phyloP scores from a whole-genome alignment of 495 filamentous ascomycete species.

The Neurospora hispaniola region DNA sequence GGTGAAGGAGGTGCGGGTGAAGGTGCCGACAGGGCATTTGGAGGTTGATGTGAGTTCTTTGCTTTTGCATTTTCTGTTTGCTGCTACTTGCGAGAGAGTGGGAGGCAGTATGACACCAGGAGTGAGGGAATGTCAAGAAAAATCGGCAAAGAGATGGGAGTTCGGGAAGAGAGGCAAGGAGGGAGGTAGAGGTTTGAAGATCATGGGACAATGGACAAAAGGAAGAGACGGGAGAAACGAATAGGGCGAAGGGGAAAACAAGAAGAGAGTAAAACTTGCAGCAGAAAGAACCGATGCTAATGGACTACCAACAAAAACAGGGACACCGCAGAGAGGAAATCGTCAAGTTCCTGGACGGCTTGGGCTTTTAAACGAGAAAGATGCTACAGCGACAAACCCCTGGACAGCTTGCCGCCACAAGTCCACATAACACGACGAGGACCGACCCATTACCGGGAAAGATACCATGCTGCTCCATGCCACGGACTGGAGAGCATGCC shows the following conservation, averaged over 20 bases:
- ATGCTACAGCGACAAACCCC: background rate
- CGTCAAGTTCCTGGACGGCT: slow-evolving; percentile 1
- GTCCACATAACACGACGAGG: background rate
- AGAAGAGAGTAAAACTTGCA: too few relatives aligned
- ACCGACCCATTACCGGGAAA: background rate
- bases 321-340: slow-evolving; percentile 8
- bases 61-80: too few relatives aligned
- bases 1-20: slow-evolving; percentile 38
- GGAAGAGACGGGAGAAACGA: too few relatives aligned
- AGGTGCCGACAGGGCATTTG: slow-evolving; percentile 51
- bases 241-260: too few relatives aligned
- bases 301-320: background rate
- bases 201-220: too few relatives aligned
- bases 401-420: background rate
- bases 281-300: background rate
- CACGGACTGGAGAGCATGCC: background rate
- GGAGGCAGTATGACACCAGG: too few relatives aligned
- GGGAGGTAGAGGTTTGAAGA: too few relatives aligned
- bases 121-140: too few relatives aligned
- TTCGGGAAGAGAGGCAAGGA: too few relatives aligned
- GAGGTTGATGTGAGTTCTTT: slow-evolving; percentile 45
- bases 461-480: too few relatives aligned
- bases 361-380: background rate
- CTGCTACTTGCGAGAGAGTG: too few relatives aligned
- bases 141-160: too few relatives aligned